Evolutionary conservation across 176 grass and related monocot species (phyloP), one percentile per base, ranked within the genome.

Genomic region (Tuctoria greenei): DNA sequence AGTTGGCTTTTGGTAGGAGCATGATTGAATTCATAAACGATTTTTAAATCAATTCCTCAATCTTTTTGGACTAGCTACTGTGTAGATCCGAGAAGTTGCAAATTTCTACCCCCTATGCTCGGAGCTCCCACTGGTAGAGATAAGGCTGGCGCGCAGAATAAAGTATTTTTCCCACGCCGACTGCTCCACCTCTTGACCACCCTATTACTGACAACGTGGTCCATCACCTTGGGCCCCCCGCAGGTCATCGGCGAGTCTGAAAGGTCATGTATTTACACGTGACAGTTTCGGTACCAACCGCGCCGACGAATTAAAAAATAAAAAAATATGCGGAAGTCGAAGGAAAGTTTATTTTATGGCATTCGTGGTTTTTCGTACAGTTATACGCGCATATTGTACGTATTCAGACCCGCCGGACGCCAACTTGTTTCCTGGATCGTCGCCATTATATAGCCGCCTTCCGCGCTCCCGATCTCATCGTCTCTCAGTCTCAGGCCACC

Each of bases 361-460:
- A 7, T 24, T 11, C 40, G 43, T 44, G 5, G 15, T 47, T 47
- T 47, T 16, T 14, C 3, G 9, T 16, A 47, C 45, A 5, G 4
- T 47, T 47, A 44, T 65, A 50, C 68, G 39, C 55, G 13, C 57
- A 64, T 69, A 42, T 13, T 40, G 47, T 45, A 66, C 75, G 73
- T 64, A 64, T 39, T 24, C 42, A 18, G 42, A 27, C 8, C 15
- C 1, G 2, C 31, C 31, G 1, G 31, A 31, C 31, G 31, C 31
- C 31, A 31, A 31, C 31, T 31, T 4, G 71, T 82, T 65, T 70
- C 31, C 31, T 31, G 31, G 47, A 79, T 16, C 54, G 61, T 43
- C 69, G 81, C 76, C 47, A 15, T 1, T 80, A 88, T 88, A 84
- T 76, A 84, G 81, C 46, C 64, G 76, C 81, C 75, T 26, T 71